phyloP scores from a whole-genome alignment of 176 grass and related monocot species.

The Tillandsia leiboldiana region DNA sequence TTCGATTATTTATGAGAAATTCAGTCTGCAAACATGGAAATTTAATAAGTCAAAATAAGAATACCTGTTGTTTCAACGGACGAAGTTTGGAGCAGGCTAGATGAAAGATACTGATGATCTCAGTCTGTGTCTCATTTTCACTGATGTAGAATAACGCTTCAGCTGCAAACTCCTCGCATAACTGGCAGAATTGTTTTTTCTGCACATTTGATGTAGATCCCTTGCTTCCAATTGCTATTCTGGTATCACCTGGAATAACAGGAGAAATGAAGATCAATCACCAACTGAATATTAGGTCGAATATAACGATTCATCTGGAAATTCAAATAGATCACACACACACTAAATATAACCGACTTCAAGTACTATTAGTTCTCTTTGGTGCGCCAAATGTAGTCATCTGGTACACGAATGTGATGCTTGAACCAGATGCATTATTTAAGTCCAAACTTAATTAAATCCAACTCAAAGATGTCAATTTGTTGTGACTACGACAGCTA shows the following conservation, averaged over 20 bases:
- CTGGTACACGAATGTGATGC: neutral
- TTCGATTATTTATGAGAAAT: neutral
- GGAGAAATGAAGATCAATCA: constrained; percentile 15
- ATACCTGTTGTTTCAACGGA: constrained; percentile 47
- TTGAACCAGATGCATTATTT: neutral
- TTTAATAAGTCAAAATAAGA: constrained; percentile 9
- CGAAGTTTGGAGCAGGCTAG: constrained; percentile 43
- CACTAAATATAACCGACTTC: too few species aligned
- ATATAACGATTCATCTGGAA: neutral
- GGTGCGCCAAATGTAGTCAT: neutral
- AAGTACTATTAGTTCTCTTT: too few species aligned
- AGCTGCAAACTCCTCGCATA: constrained; percentile 53
- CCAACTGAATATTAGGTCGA: constrained; percentile 10
- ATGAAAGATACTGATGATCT: constrained; percentile 48
- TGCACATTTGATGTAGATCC: constrained; percentile 16
- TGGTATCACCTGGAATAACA: constrained; percentile 12
- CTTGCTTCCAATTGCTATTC: constrained; percentile 12
- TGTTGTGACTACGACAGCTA: too few species aligned
- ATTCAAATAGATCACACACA: neutral
- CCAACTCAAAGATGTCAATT: neutral
- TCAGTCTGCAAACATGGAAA: neutral
- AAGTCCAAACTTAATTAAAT: neutral
- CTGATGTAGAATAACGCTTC: constrained; percentile 49
- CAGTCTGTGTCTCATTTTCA: constrained; percentile 51
- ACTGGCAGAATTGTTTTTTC: constrained; percentile 41